Conservation (phyloP, 352 stramenopile genomes). For the Phytophthora podocarpi region DNA sequence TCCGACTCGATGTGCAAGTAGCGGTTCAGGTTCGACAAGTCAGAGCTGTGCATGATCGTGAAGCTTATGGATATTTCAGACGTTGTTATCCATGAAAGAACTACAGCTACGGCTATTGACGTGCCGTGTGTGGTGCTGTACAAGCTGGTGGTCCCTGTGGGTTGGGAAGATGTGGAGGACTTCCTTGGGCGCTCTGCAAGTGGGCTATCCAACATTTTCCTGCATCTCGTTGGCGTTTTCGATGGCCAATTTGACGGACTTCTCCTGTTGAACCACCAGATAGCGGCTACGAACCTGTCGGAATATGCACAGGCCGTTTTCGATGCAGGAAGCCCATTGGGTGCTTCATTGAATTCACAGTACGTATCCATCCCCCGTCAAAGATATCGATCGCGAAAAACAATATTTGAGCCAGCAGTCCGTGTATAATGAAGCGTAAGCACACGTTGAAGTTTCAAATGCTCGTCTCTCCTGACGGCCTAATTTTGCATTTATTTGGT, state of each 20-base stretch:
- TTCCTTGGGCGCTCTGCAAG: no score
- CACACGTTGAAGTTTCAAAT: neutral
- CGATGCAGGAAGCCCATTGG: neutral
- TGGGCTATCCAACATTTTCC: neutral
- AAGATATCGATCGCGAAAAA: neutral
- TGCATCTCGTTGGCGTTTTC: neutral
- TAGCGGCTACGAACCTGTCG: no score
- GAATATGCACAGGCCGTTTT: neutral
- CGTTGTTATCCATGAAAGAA: neutral
- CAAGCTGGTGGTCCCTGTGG: neutral
- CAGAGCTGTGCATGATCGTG: neutral
- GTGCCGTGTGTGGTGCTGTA: neutral
- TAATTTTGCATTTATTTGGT: slow-evolving; percentile 2
- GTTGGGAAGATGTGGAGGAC: neutral
- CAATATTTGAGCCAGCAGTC: neutral
- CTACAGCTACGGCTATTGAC: neutral
- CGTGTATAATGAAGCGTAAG: slow-evolving; percentile 1
- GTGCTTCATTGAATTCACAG: slow-evolving; percentile 3
- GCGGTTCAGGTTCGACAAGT: slow-evolving; percentile 8
- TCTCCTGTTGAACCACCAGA: neutral
- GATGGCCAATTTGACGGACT: neutral
- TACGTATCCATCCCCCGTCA: no score
- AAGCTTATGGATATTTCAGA: neutral
- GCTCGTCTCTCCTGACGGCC: neutral
- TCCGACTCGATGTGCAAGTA: no score